These are phyloP conservation scores for Fusarium succisae DNA, from an alignment of 2,329 filamentous ascomycete species.

Conservation along the genomic window DNA sequence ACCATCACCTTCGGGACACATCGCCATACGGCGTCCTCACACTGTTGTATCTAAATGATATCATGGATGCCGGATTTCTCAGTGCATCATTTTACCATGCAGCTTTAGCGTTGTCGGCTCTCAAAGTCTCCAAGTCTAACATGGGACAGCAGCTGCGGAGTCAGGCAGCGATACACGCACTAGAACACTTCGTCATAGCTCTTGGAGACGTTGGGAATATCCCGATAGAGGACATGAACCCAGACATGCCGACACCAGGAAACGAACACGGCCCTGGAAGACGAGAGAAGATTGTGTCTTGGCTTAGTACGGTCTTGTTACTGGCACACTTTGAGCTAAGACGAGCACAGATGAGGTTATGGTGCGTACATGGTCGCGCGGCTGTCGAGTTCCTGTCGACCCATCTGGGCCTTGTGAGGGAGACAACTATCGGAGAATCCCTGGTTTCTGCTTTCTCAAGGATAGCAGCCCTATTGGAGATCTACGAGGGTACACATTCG, in stretches of 20 bases:
- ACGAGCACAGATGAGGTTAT: slow-evolving; percentile 25
- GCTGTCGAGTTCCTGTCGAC: slow-evolving; percentile 23
- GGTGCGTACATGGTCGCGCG: slow-evolving; percentile 29
- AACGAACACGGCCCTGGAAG: neutral
- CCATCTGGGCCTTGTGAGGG: neutral
- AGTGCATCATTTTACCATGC: slow-evolving; percentile 27
- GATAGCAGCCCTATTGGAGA: slow-evolving; percentile 26
- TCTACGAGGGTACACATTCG: slow-evolving; percentile 30
- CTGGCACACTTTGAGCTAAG: slow-evolving; percentile 28
- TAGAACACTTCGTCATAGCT: slow-evolving; percentile 27
- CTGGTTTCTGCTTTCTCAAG: slow-evolving; percentile 27
- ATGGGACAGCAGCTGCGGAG: neutral
- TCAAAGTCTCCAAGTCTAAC: slow-evolving; percentile 18
- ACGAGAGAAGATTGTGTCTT: slow-evolving; percentile 15
- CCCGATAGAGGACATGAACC: neutral
- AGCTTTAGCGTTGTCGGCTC: slow-evolving; percentile 13
- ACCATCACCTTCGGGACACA: slow-evolving; percentile 23
- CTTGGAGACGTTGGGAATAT: slow-evolving; percentile 14
- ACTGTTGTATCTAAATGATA: slow-evolving; percentile 9
- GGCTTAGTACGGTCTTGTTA: slow-evolving; percentile 21
- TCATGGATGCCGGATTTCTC: neutral
- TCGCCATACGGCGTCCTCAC: slow-evolving; percentile 18
- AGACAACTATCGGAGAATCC: slow-evolving; percentile 6
- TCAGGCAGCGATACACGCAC: slow-evolving; percentile 15
- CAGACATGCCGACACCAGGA: neutral